Evolutionary conservation across 768 basidiomycete genomes (phyloP).

Genomic region (Kwoniella newhampshirensis): DNA sequence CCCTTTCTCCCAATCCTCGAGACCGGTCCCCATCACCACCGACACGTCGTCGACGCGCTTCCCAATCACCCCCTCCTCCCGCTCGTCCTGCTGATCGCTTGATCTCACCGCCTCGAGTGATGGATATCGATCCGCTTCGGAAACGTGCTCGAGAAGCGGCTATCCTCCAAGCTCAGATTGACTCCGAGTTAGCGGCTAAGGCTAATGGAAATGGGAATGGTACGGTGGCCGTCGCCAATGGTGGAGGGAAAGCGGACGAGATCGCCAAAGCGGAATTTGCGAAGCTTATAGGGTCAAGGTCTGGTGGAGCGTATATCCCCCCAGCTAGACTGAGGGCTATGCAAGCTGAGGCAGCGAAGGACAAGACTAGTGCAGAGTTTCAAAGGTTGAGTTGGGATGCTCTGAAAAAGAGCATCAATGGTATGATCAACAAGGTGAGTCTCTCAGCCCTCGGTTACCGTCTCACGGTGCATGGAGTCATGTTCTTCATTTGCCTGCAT

Average conservation of each 20-base stretch:
- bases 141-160: conserved; percentile 68
- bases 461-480: too few species aligned
- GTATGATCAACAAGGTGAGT: conserved; percentile 88
- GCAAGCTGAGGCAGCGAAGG: conserved; percentile 74
- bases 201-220: conserved; percentile 65
- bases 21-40: conserved; percentile 52
- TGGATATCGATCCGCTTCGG: conserved; percentile 74
- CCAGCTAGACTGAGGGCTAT: conserved; percentile 88
- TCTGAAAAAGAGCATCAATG: conserved; percentile 92
- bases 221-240: conserved; percentile 55
- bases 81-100: neutral
- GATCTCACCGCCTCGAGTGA: conserved; percentile 53
- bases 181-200: conserved; percentile 68
- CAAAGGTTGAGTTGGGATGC: conserved; percentile 98
- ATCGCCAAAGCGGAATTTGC: conserved; percentile 83
- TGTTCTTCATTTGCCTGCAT: neutral
- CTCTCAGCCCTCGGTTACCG: too few species aligned
- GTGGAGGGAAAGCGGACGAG: conserved; percentile 55
- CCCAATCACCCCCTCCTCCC: conserved; percentile 42
- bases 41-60: conserved; percentile 41
- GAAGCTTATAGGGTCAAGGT: conserved; percentile 73
- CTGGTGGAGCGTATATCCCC: conserved; percentile 95
- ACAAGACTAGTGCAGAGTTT: conserved; percentile 83
- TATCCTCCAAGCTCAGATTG: conserved; percentile 57
- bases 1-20: conserved; percentile 45